Evolutionary conservation across 2,329 filamentous ascomycete species (phyloP), one percentile per base, ranked within the genome.

Genomic region (Colletotrichum lini): DNA sequence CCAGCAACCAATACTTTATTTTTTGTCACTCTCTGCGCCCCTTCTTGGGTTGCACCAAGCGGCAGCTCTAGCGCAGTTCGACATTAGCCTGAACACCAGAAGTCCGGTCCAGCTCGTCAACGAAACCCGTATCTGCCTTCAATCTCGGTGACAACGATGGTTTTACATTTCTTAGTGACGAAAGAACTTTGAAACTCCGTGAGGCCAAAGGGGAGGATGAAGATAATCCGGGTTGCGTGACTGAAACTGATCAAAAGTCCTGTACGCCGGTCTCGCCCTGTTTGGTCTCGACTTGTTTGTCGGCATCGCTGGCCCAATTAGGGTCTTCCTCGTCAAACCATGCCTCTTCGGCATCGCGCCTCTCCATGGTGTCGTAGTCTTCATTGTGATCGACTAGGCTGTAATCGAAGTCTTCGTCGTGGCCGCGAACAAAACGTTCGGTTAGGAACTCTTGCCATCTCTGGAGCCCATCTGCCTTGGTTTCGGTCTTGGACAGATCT

Each of bases 291-390:
- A 13, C 21, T 8, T 79, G 79, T 15, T 79, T 80, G 2, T 84
- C 78, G 8, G 81, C 82, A 61, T 84, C 86, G 49, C 84, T 83
- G 40, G 88, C 84, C 88, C 92, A 94, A 58, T 86, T 86, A 0
- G 93, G 92, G 75, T 93, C 91, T 83, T 97, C 92, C 7, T 91
- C 90, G 26, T 95, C 93, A 78, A 97, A 95, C 84, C 93, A 97
- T 23, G 86, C 87, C 47, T 97, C 94, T 80, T 96, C 87, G 16
- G 84, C 84, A 63, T 92, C 90, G n/a, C 85, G 82, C 73, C 83
- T 89, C 84, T 78, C 86, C 80, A 85, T 82, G 79, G 80, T 89
- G 78, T 97, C 94, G 67, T 90, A 91, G 23, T 91, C 90, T 40
- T 94, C 91, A 76, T 93, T 91, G 45, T 84, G 83, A 77, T 98